Conservation (phyloP, 108 stramenopile species). For the Fistulifera solaris region DNA sequence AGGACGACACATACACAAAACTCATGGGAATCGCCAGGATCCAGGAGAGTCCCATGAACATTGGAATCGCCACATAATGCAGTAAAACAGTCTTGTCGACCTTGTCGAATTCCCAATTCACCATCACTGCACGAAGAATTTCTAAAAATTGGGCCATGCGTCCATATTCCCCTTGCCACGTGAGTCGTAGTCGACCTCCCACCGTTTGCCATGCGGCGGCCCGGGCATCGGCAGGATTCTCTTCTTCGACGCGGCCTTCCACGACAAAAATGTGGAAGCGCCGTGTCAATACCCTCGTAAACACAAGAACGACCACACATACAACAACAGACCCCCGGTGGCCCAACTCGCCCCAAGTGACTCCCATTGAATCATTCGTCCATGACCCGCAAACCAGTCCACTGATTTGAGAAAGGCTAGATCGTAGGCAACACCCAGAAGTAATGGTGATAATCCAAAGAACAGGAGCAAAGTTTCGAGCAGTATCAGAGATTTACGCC, state of each 20-base stretch:
- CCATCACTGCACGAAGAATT: conserved; percentile 22
- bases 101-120: conserved; percentile 68
- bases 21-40: too few relatives aligned
- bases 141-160: conserved; percentile 44
- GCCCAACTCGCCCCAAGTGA: conserved; percentile 29
- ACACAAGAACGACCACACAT: conserved; percentile 52
- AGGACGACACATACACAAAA: too few relatives aligned
- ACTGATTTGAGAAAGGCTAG: conserved; percentile 29
- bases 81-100: conserved; percentile 45
- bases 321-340: conserved; percentile 48
- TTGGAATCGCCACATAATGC: conserved; percentile 47
- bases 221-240: conserved; percentile 5
- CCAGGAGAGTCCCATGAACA: conserved; percentile 24
- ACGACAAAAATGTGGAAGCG: conserved; percentile 38
- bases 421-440: conserved; percentile 51
- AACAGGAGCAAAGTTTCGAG: conserved; percentile 30
- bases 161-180: conserved; percentile 67
- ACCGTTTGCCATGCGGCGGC: conserved; percentile 3
- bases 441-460: conserved; percentile 45
- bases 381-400: conserved; percentile 21
- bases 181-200: not conserved
- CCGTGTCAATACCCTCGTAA: conserved; percentile 45
- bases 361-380: conserved; percentile 8
- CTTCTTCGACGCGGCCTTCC: not conserved
- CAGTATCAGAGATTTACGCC: conserved; percentile 29